These are phyloP conservation scores for Primulina tabacum DNA, from an alignment of 257 asterid genomes.

Conservation along the genomic window DNA sequence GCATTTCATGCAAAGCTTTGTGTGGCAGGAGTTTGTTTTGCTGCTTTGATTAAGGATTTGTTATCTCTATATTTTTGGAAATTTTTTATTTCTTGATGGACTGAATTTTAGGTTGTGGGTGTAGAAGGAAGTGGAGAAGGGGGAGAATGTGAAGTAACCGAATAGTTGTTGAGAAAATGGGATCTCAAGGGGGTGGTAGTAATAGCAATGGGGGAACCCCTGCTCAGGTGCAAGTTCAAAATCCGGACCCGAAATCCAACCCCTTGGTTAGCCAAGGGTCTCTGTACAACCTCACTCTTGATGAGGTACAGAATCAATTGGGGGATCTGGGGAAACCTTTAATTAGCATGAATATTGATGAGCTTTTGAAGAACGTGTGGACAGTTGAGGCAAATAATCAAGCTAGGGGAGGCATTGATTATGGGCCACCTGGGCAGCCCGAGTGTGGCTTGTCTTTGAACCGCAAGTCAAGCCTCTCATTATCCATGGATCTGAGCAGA, in stretches of 20 bases:
- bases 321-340: constrained; percentile 80
- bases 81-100: constrained; percentile 20
- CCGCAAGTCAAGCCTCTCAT: constrained; percentile 45
- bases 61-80: neutral
- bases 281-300: constrained; percentile 78
- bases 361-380: constrained; percentile 78
- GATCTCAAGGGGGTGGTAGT: constrained; percentile 70
- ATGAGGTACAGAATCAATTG: constrained; percentile 82
- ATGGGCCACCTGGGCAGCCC: constrained; percentile 29
- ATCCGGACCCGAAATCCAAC: constrained; percentile 38
- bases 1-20: constrained; percentile 31
- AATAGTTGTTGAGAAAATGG: constrained; percentile 52
- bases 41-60: constrained; percentile 23
- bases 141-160: constrained; percentile 15
- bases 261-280: constrained; percentile 70
- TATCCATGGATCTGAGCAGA: constrained; percentile 69
- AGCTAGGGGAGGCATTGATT: constrained; percentile 30
- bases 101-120: constrained; percentile 25
- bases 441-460: constrained; percentile 34
- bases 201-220: constrained; percentile 35
- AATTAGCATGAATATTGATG: constrained; percentile 87
- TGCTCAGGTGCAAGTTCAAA: constrained; percentile 31
- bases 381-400: constrained; percentile 60
- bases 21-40: constrained; percentile 26
- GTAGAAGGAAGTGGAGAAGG: constrained; percentile 7